Evolutionary conservation across 1,284 basidiomycete genomes (phyloP).

Genomic region (Rhodotorula sp.): DNA sequence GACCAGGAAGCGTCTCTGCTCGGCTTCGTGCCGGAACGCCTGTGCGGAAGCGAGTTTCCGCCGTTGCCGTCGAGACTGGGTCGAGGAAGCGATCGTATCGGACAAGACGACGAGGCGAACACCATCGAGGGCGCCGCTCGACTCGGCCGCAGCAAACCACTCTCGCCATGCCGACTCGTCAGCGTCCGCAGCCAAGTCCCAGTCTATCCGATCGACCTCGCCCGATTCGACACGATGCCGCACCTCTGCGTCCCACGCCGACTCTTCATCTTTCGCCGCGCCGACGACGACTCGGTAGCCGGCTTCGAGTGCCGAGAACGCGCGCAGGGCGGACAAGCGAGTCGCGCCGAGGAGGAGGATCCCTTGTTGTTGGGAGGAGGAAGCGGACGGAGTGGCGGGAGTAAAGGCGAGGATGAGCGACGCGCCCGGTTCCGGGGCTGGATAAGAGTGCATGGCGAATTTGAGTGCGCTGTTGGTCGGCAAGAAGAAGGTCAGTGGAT

Average conservation of each 20-base stretch:
- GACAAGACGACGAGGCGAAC: conserved; percentile 30
- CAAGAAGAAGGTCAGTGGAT: too few species aligned
- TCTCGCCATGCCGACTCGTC: conserved; percentile 49
- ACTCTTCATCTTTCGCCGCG: conserved; percentile 43
- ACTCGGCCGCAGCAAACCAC: conserved; percentile 20
- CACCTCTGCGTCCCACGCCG: conserved; percentile 66
- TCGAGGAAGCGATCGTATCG: conserved; percentile 33
- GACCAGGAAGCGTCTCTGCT: conserved; percentile 65
- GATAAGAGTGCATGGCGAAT: conserved; percentile 7
- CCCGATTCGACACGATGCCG: conserved; percentile 61
- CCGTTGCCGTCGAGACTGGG: neutral
- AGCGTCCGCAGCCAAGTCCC: conserved; percentile 52
- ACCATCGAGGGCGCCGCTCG: neutral
- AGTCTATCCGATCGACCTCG: conserved; percentile 61
- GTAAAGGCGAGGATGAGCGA: conserved; percentile 72
- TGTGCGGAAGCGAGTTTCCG: conserved; percentile 11
- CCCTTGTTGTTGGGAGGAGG: conserved; percentile 48
- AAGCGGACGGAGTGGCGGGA: conserved; percentile 49
- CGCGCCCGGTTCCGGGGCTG: conserved; percentile 6
- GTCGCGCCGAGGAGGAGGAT: conserved; percentile 73
- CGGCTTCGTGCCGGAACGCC: conserved; percentile 59
- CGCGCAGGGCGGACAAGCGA: conserved; percentile 72
- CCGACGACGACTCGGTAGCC: conserved; percentile 71
- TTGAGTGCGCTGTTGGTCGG: neutral
- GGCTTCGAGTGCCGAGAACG: conserved; percentile 78